Evolutionary conservation across 2,329 filamentous ascomycete genomes (phyloP).

Genomic region (Neonectria magnoliae): DNA sequence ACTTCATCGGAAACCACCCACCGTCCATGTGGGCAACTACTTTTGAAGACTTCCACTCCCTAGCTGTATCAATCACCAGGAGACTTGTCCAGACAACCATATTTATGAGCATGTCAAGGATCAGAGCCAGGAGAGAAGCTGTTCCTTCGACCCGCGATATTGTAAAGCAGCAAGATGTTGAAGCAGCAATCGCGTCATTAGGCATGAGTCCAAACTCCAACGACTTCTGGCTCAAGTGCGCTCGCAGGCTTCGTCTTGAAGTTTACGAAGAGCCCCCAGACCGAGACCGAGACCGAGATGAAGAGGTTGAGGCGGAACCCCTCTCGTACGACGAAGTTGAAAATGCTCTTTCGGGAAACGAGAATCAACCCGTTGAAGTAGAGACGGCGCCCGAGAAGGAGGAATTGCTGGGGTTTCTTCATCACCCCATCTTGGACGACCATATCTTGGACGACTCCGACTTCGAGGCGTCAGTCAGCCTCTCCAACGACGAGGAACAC

Average conservation of each 20-base stretch:
- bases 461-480: conserved; percentile 16
- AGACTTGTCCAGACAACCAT: conserved; percentile 75
- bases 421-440: conserved; percentile 22
- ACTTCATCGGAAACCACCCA: conserved; percentile 63
- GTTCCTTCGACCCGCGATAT: conserved; percentile 39
- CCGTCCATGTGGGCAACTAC: conserved; percentile 80
- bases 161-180: conserved; percentile 58
- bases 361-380: conserved; percentile 19
- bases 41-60: conserved; percentile 77
- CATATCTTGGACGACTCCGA: conserved; percentile 31
- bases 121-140: conserved; percentile 60
- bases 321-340: conserved; percentile 35
- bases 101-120: conserved; percentile 75
- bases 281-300: conserved; percentile 18
- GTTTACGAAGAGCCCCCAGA: conserved; percentile 53
- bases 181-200: conserved; percentile 60
- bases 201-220: conserved; percentile 51
- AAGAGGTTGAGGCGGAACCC: conserved; percentile 36
- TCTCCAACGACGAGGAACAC: conserved; percentile 42
- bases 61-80: conserved; percentile 74
- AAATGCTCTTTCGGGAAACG: conserved; percentile 15
- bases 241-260: conserved; percentile 60
- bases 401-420: neutral
- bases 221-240: conserved; percentile 59
- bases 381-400: neutral